phyloP scores from a whole-genome alignment of 345 rosid genomes.

The Citrus unshiu region DNA sequence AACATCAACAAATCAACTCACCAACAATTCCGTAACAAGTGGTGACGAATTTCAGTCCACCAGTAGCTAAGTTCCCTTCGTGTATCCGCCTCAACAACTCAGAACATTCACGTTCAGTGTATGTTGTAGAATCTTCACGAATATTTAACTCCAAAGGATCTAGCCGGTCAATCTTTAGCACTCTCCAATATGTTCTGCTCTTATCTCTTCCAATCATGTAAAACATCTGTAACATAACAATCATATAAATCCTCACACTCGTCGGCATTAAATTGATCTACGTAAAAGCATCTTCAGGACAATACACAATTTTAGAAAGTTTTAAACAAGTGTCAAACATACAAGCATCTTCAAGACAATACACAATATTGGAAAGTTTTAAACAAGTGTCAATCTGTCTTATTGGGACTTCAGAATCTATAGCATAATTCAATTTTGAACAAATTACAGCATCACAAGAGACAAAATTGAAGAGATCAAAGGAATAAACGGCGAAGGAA shows the following conservation, averaged over 20 bases:
- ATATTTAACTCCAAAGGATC: constrained; percentile 73
- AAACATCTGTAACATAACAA: constrained; percentile 47
- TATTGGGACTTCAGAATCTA: not conserved
- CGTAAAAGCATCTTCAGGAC: not conserved
- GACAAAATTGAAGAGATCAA: constrained; percentile 13
- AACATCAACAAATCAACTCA: constrained; percentile 28
- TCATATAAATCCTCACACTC: not conserved
- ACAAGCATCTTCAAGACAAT: too few species aligned
- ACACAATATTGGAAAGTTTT: too few species aligned
- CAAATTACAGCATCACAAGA: constrained; percentile 1
- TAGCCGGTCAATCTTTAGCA: constrained; percentile 68
- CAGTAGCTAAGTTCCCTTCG: constrained; percentile 88
- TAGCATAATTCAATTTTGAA: not conserved
- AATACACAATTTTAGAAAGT: not conserved
- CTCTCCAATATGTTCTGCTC: constrained; percentile 69
- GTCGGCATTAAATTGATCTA: too few species aligned
- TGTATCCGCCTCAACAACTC: constrained; percentile 82
- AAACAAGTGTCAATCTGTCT: too few species aligned
- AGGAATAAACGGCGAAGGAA: not conserved
- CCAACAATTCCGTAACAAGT: constrained; percentile 94
- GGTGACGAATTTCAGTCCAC: constrained; percentile 84
- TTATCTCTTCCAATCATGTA: constrained; percentile 80
- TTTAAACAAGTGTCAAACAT: too few species aligned
- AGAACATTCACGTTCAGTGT: constrained; percentile 63
- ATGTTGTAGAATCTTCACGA: constrained; percentile 75